phyloP scores from a whole-genome alignment of 2,329 filamentous ascomycete species.

The Fusarium sublunatum region DNA sequence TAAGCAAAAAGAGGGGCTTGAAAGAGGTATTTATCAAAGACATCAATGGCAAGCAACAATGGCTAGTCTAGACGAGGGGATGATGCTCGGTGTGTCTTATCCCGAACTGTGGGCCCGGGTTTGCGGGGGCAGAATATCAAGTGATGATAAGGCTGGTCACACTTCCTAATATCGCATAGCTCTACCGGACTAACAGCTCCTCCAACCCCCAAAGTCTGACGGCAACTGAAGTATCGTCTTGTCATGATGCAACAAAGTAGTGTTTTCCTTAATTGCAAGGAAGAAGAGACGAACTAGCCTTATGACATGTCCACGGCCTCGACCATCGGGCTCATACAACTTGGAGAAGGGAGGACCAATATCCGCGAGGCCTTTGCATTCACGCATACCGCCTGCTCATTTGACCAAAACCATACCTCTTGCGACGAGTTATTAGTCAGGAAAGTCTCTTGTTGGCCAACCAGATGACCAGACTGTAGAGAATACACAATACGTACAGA shows the following conservation, averaged over 20 bases:
- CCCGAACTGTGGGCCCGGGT: slow-evolving; percentile 22
- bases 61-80: slow-evolving; percentile 7
- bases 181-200: background rate
- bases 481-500: no score
- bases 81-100: slow-evolving; percentile 23
- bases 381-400: no score
- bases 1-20: no score
- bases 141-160: background rate
- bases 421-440: no score
- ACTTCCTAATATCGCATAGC: background rate
- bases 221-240: background rate
- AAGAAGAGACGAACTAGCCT: background rate
- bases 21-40: slow-evolving; percentile 20
- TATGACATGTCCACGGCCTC: background rate
- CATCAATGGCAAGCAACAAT: background rate
- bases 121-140: slow-evolving; percentile 13
- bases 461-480: no score
- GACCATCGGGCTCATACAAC: background rate
- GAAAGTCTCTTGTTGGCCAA: no score
- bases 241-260: no score
- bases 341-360: no score
- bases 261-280: no score
- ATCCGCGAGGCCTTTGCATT: no score
- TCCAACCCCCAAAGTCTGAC: background rate
- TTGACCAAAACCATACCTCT: no score